A percentile compares a stretch with the other conserved stretches of the same genome.
Conservation (phyloP, 1,284 basidiomycete genomes). For the Sanghuangporus sanghuang region DNA sequence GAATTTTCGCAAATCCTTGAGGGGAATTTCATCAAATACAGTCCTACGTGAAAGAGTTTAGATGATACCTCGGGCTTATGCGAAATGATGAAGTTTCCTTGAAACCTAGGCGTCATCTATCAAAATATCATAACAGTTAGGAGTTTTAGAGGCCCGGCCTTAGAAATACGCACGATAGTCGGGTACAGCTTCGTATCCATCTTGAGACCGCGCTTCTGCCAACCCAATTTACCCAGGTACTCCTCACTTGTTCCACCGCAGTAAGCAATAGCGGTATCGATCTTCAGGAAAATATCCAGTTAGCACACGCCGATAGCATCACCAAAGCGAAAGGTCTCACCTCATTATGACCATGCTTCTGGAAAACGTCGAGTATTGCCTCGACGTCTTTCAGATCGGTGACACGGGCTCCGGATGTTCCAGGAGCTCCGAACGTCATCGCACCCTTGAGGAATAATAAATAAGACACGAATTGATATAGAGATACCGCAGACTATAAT, state of each 20-base stretch:
- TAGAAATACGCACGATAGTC: constrained; percentile 13
- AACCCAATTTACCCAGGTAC: constrained; percentile 27
- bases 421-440: constrained; percentile 31
- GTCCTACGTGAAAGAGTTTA: not conserved
- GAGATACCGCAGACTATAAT: not conserved
- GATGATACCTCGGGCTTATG: constrained; percentile 9
- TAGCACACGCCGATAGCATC: not conserved
- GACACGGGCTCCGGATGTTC: constrained; percentile 23
- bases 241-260: constrained; percentile 26
- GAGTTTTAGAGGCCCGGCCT: not conserved
- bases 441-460: constrained; percentile 23
- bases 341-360: constrained; percentile 33
- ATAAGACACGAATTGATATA: not conserved
- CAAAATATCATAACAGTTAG: not conserved
- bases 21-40: not conserved
- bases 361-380: constrained; percentile 33
- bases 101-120: not conserved
- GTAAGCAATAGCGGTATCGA: constrained; percentile 34
- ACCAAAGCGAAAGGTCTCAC: constrained; percentile 1
- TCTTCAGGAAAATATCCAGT: constrained; percentile 1
- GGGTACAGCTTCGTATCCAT: constrained; percentile 43
- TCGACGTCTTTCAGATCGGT: constrained; percentile 29
- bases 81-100: not conserved
- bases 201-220: constrained; percentile 33
- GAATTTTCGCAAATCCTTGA: constrained; percentile 30